Percentiles rank a stretch among this genome's conserved stretches.
These are phyloP conservation scores for Xylaria acuta DNA, from an alignment of 495 filamentous ascomycete genomes.

Conservation along the genomic window DNA sequence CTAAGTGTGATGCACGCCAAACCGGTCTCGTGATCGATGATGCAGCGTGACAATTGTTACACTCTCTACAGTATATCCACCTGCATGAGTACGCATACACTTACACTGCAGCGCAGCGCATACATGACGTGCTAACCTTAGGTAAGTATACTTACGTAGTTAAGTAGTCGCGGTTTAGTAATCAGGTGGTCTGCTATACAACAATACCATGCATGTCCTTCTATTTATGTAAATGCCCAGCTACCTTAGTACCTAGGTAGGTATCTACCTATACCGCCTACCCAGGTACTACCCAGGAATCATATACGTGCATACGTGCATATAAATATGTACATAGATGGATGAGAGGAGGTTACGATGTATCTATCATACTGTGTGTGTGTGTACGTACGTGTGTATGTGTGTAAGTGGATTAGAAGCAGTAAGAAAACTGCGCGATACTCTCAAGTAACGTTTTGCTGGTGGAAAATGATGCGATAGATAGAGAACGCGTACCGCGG, in stretches of 20 bases:
- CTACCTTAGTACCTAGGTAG: neutral
- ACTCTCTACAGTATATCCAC: neutral
- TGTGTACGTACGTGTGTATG: slow-evolving; percentile 1
- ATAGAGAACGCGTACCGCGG: slow-evolving; percentile 15
- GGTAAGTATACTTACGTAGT: neutral
- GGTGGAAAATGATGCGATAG: neutral
- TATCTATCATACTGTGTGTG: neutral
- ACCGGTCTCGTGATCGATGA: slow-evolving; percentile 24
- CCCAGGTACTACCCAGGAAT: too few species aligned
- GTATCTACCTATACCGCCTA: slow-evolving; percentile 8
- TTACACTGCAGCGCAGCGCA: neutral
- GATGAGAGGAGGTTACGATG: neutral
- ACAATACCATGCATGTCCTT: too few species aligned
- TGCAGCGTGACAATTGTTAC: slow-evolving; percentile 21
- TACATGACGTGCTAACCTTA: slow-evolving; percentile 5
- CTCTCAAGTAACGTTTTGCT: neutral
- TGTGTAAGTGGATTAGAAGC: slow-evolving; percentile 8
- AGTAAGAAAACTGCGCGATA: neutral
- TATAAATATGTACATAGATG: neutral
- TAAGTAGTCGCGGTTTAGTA: neutral
- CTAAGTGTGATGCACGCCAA: slow-evolving; percentile 20
- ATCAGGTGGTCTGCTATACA: neutral
- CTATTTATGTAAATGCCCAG: neutral
- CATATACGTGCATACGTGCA: neutral
- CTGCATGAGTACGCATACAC: slow-evolving; percentile 6